These are phyloP conservation scores for Aspergillus avenaceus DNA, from an alignment of 495 filamentous ascomycete species.

Conservation along the genomic window DNA sequence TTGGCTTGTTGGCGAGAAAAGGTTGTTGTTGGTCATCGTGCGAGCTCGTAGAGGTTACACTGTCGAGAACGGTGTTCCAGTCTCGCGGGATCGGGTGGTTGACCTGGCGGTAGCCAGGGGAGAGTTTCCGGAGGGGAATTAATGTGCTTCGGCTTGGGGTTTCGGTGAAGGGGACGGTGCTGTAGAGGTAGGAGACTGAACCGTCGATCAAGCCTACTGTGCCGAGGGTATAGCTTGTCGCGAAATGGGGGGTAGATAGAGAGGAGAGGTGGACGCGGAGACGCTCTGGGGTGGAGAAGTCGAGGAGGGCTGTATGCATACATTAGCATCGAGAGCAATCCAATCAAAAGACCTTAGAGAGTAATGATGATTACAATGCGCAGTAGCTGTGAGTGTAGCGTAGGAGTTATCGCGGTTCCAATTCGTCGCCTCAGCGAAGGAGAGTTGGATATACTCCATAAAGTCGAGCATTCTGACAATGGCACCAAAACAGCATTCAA, in stretches of 20 bases:
- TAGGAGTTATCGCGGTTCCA: slow-evolving; percentile 97
- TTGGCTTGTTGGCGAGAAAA: slow-evolving; percentile 46
- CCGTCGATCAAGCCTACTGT: slow-evolving; percentile 84
- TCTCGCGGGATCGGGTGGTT: slow-evolving; percentile 41
- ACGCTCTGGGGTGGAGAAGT: slow-evolving; percentile 80
- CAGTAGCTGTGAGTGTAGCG: slow-evolving; percentile 78
- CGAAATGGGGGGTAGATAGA: slow-evolving; percentile 84
- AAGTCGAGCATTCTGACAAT: slow-evolving; percentile 77
- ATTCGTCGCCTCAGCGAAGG: slow-evolving; percentile 79
- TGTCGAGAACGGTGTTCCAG: slow-evolving; percentile 32
- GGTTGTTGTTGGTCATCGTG: slow-evolving; percentile 6
- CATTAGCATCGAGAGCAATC: background rate
- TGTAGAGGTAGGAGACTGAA: slow-evolving; percentile 87
- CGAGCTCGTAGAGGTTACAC: slow-evolving; percentile 5
- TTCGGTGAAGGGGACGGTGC: slow-evolving; percentile 63
- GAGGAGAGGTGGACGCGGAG: slow-evolving; percentile 75
- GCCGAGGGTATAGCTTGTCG: slow-evolving; percentile 83
- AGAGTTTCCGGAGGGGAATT: slow-evolving; percentile 60
- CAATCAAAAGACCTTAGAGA: background rate
- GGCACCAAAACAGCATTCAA: no score
- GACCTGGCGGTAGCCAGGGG: slow-evolving; percentile 65
- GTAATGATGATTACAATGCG: slow-evolving; percentile 55
- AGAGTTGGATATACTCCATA: slow-evolving; percentile 95
- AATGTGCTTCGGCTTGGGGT: slow-evolving; percentile 52
- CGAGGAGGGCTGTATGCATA: slow-evolving; percentile 60